Base-by-base conservation (phyloP, 139 green algal species). In the Coccomyxa sp. region DNA sequence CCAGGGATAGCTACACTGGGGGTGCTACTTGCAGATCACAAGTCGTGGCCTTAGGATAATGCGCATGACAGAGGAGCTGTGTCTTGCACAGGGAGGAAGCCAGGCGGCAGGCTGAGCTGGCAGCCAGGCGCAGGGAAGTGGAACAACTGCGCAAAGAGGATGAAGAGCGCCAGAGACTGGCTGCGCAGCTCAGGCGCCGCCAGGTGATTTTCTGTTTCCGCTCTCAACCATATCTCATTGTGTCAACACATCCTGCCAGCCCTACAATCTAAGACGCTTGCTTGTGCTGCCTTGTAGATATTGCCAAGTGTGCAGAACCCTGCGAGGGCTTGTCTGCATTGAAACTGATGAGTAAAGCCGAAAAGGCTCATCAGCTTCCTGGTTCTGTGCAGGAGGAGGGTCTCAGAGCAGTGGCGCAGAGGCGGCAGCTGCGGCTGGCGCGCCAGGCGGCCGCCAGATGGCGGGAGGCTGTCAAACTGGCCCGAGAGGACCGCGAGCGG, bases 41-140 rank as follows among this genome's bases (percentile, higher is more conserved):
- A n/a, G 36, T 14, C 39, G 38, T n/a, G 54, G 40, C 7, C 16
- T 76, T 64, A 14, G 76, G 68, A 22, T 71, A 79, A 38, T 70
- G 84, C 71, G 81, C 71, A 7, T 35, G 71, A 24, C 38, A 55
- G 38, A 12, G 73, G 50, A 14, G 36, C n/a, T n/a, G n/a, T n/a
- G n/a, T n/a, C n/a, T n/a, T 71, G 68, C 9, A 44, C 5, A 27
- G 24, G 10, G 36, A 79, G n/a, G 18, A 50, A 39, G 72, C 44
- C 36, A 40, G 58, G 38, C 33, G 55, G 74, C 37, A 70, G 41
- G 68, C 72, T 6, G 78, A 82, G 68, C 55, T 73, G 75, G 39
- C 34, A n/a, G 34, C 55, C 44, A 58, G 39, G 64, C 68, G 74
- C 27, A 81, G 77, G 68, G 81, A 71, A 73, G 81, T 78, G 34